Evolutionary conservation across 352 stramenopile genomes (phyloP), one percentile per base, ranked within the genome.

Genomic region (Pythium biforme): DNA sequence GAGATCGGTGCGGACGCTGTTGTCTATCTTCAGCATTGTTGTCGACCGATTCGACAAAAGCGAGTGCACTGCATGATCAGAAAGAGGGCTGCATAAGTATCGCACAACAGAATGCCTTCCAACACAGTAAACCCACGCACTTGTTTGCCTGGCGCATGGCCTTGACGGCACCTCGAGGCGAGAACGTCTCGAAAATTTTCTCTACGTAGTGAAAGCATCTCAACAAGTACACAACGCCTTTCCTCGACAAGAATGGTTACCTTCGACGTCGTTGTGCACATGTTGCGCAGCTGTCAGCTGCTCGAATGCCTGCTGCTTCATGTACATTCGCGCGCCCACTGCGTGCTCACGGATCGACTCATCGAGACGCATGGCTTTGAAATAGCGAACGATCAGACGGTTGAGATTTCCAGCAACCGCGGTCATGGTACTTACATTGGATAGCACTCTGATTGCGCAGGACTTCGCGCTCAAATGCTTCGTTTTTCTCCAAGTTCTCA

Each of bases 401-500:
- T 6, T 22, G 17, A 14, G 29, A 4, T 33, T 9, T 33, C 4
- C 29, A 33, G 29, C 29, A 33, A 33, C 37, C 4, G 12, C 14
- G n/a, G n/a, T n/a, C n/a, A n/a, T n/a, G n/a, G n/a, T 14, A 12
- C 40, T 47, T 26, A 26, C 83, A 71, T 77, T 89, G 74, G 19
- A 73, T 69, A 2, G 55, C 58, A 47, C 64, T 85, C 43, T 91
- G 79, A 8, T 66, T 77, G 7, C 83, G 79, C 46, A 90, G 27
- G 1, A 90, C 43, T 22, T 89, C 72, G 25, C 84, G 72, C 54
- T 90, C 82, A 31, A 79, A 86, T 14, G 75, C 68, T 62, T 94
- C 84, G 45, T 92, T 92, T 29, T 88, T 83, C 58, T 89, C 84
- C 50, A 94, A 55, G 47, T 81, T 92, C 55, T 90, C 74, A 0